Evolutionary conservation across 768 basidiomycete genomes (phyloP).

Genomic region (Naganishia antarctica): DNA sequence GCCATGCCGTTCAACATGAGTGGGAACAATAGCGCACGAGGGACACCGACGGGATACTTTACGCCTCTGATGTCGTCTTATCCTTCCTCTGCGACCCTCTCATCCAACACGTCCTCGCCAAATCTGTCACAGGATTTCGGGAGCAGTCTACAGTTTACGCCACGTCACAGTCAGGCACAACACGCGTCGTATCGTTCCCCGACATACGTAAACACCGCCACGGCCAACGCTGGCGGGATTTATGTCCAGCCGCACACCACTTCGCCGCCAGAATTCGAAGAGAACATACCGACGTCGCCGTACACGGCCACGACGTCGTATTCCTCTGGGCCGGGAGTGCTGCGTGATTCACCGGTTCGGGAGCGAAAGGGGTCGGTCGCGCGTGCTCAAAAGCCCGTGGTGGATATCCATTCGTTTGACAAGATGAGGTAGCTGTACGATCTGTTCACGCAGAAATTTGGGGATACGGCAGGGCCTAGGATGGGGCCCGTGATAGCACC

Average conservation of each 20-base stretch:
- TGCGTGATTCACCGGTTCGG: slow-evolving; percentile 13
- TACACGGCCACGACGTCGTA: slow-evolving; percentile 15
- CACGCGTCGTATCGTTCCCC: slow-evolving; percentile 5
- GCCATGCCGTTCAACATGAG: not conserved
- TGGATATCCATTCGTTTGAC: slow-evolving; percentile 2
- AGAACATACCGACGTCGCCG: slow-evolving; percentile 9
- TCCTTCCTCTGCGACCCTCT: not conserved
- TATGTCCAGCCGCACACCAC: not conserved
- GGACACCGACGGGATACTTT: slow-evolving; percentile 5
- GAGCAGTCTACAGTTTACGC: not conserved
- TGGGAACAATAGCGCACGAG: not conserved
- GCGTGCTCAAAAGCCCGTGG: slow-evolving; percentile 2
- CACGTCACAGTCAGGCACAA: not conserved
- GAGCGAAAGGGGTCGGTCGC: slow-evolving; percentile 12
- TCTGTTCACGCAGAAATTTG: too few species aligned
- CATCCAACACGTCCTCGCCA: slow-evolving; percentile 1
- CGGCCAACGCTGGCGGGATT: too few species aligned
- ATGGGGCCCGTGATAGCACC: too few species aligned
- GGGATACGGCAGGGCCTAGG: too few species aligned
- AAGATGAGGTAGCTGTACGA: slow-evolving; percentile 10
- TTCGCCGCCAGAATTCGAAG: not conserved
- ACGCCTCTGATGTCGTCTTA: slow-evolving; percentile 7
- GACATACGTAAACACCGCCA: slow-evolving; percentile 1
- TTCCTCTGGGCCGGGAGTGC: slow-evolving; percentile 3
- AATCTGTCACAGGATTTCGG: not conserved